phyloP scores from a whole-genome alignment of 1,139 yeast genomes.

The Sugiyamaella sp. region DNA sequence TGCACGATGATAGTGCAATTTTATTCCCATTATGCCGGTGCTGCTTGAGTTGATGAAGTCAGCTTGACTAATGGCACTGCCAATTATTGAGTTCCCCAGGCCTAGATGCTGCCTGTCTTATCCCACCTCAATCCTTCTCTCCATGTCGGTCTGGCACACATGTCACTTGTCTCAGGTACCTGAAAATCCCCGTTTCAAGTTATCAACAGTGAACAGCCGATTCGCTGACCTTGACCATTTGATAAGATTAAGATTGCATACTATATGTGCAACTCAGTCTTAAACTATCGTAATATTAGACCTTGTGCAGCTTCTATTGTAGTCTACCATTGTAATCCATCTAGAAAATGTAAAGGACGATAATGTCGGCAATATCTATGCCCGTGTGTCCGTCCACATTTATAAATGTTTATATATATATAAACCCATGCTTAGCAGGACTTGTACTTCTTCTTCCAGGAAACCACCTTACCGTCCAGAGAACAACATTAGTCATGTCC shows the following conservation, averaged over 20 bases:
- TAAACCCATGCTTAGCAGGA: no score
- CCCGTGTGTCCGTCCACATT: no score
- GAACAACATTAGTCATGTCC: constrained; percentile 5
- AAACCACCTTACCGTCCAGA: no score
- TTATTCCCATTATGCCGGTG: background rate
- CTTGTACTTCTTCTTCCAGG: no score
- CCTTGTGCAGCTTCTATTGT: background rate
- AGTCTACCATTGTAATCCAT: background rate
- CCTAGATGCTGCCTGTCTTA: background rate
- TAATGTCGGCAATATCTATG: no score
- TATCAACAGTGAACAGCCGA: constrained; percentile 5
- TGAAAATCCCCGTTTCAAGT: background rate
- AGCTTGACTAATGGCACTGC: background rate
- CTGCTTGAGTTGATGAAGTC: background rate
- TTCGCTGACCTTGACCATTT: background rate
- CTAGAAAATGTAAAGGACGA: no score
- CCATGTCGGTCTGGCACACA: background rate
- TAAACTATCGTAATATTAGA: constrained; percentile 6
- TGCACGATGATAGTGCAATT: background rate
- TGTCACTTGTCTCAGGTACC: background rate
- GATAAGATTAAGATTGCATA: constrained; percentile 18
- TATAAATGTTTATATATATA: no score
- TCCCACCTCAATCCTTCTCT: no score
- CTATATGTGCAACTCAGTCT: constrained; percentile 7
- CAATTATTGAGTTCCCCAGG: background rate